Evolutionary conservation across 1,284 basidiomycete genomes (phyloP).

Genomic region (Fomitopsis pinicola): DNA sequence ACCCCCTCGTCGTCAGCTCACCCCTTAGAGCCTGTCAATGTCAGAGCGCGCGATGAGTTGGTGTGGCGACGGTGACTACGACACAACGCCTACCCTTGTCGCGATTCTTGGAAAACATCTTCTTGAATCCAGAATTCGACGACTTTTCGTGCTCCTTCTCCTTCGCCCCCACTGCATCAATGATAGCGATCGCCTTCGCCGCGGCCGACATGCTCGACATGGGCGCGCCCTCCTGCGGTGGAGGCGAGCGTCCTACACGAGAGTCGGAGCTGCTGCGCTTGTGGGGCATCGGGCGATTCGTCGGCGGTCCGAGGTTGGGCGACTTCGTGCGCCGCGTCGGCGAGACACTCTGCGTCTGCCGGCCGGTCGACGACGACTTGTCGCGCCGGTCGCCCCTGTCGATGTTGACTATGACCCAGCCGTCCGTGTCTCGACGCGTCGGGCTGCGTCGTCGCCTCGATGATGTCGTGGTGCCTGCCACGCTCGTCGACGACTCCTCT

Average conservation of each 20-base stretch:
- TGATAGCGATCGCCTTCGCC: constrained; percentile 56
- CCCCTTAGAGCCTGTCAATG: not conserved
- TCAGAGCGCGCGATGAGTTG: not conserved
- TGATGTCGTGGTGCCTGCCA: not conserved
- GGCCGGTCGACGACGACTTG: constrained; percentile 9
- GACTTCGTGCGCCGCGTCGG: constrained; percentile 4
- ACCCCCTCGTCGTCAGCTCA: not conserved
- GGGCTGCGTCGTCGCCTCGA: constrained; percentile 10
- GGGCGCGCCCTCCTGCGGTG: constrained; percentile 8
- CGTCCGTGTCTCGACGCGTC: constrained; percentile 20
- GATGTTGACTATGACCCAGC: constrained; percentile 67
- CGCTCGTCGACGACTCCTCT: constrained; percentile 8
- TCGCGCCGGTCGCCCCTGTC: constrained; percentile 30
- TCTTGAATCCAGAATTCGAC: constrained; percentile 20
- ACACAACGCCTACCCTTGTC: constrained; percentile 12
- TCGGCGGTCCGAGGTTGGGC: not conserved
- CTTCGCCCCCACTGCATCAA: constrained; percentile 53
- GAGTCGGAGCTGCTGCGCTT: constrained; percentile 25
- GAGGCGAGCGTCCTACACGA: constrained; percentile 13
- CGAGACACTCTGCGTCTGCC: constrained; percentile 6
- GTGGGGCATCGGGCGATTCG: constrained; percentile 11
- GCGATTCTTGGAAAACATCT: constrained; percentile 17
- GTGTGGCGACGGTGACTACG: not conserved
- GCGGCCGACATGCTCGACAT: constrained; percentile 37
- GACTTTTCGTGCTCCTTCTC: constrained; percentile 26